These are phyloP conservation scores for Gautieria morchelliformis DNA, from an alignment of 768 basidiomycete genomes.

Conservation along the genomic window DNA sequence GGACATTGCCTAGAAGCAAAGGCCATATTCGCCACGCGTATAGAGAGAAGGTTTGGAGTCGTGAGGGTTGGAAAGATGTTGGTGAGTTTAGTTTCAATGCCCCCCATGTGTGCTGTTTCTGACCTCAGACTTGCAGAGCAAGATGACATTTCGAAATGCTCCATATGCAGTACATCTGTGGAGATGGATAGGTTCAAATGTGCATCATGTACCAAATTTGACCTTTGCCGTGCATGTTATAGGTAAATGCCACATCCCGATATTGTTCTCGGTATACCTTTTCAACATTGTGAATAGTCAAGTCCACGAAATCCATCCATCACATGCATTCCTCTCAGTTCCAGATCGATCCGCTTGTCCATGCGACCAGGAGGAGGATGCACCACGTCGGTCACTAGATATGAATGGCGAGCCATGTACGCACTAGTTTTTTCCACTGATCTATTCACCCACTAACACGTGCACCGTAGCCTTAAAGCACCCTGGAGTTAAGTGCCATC, in stretches of 20 bases:
- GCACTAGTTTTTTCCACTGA: slow-evolving; percentile 14
- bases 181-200: slow-evolving; percentile 73
- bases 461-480: slow-evolving; percentile 56
- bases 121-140: slow-evolving; percentile 42
- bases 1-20: slow-evolving; percentile 61
- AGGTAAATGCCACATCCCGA: slow-evolving; percentile 35
- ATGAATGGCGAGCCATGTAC: slow-evolving; percentile 55
- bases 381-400: slow-evolving; percentile 11
- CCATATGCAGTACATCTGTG: slow-evolving; percentile 65
- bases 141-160: slow-evolving; percentile 66
- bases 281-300: slow-evolving; percentile 37
- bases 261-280: neutral
- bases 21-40: slow-evolving; percentile 79
- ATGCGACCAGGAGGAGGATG: slow-evolving; percentile 29
- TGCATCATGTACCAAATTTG: slow-evolving; percentile 67
- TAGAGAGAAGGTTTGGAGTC: slow-evolving; percentile 79
- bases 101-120: neutral
- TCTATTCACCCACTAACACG: neutral
- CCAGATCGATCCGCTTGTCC: slow-evolving; percentile 45
- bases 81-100: slow-evolving; percentile 39
- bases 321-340: slow-evolving; percentile 75
- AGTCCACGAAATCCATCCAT: slow-evolving; percentile 87
- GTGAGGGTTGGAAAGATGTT: slow-evolving; percentile 78
- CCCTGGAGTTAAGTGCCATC: slow-evolving; percentile 74
- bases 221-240: slow-evolving; percentile 77